These are phyloP conservation scores for Lithohypha guttulata DNA, from an alignment of 2,329 filamentous ascomycete genomes.

Conservation along the genomic window DNA sequence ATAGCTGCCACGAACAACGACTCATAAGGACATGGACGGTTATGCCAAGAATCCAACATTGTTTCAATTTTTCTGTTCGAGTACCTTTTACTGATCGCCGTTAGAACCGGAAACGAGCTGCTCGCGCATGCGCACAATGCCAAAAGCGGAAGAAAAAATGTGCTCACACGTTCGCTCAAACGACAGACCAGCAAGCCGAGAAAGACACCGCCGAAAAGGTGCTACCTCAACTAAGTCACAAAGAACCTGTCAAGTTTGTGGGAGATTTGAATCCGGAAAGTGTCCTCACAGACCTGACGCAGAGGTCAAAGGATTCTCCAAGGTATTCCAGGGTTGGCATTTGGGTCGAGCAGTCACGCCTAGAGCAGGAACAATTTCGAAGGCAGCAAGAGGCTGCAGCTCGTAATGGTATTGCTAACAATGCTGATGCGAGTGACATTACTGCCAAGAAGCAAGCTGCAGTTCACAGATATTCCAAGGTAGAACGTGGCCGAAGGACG, in stretches of 20 bases:
- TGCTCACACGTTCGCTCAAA: conserved; percentile 21
- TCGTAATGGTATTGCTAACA: not conserved
- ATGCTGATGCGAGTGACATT: too few species aligned
- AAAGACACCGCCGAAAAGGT: conserved; percentile 19
- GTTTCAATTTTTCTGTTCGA: not conserved
- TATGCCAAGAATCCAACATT: too few species aligned
- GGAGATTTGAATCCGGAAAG: conserved; percentile 34
- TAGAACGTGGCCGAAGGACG: conserved; percentile 18
- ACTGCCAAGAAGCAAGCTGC: conserved; percentile 2
- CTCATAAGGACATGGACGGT: too few species aligned
- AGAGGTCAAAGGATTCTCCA: conserved; percentile 12
- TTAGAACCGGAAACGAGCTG: conserved; percentile 20
- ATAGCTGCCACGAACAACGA: too few species aligned
- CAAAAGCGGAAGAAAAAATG: conserved; percentile 22
- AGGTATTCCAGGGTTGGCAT: conserved; percentile 21
- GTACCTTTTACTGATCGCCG: not conserved
- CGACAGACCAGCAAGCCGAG: conserved; percentile 19
- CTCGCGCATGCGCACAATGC: conserved; percentile 19
- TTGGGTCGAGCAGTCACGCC: conserved; percentile 19
- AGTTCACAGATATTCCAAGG: conserved; percentile 21
- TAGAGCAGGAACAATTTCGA: conserved; percentile 6
- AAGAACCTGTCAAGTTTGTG: conserved; percentile 27
- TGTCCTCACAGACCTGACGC: conserved; percentile 25
- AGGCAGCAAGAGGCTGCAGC: conserved; percentile 8
- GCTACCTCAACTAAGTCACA: conserved; percentile 20